Base-by-base conservation (phyloP, 192 early-diverging fungal genomes). In the Coemansia umbellata region DNA sequence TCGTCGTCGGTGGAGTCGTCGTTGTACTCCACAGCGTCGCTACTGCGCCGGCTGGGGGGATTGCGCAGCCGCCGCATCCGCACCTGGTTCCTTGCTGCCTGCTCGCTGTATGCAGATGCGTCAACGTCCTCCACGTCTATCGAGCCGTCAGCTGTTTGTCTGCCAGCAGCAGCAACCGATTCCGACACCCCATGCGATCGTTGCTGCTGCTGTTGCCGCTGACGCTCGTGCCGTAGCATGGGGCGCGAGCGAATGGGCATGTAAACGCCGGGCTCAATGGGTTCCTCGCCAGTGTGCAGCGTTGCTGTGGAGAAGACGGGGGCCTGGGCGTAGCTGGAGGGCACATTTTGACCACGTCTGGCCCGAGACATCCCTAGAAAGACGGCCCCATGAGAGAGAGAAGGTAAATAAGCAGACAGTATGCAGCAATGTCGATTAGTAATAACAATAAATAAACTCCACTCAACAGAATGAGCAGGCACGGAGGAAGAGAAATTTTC, bases 101-200 rank as follows among this genome's bases (percentile, higher is more conserved):
- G 21, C 35, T 40, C 30, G 23, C 31, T 31, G 55, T 58, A 58
- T 7, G 33, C 22, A 4, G 44, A 26, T 19, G 56, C 66, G 10
- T 67, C 71, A 13, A 74, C 71, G 2, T 59, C 64, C 21, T 67
- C 71, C 3, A 74, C 71, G 28, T 66, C 64, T 10, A 74, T 63
- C 14, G 71, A 9, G 30, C 71, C 71, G 22, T 74, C 71, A 1
- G 62, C 47, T 3, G 53, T 58, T 28, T 56, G 54, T n/a, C 66
- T 23, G 0, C 59, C 66, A 8, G 52, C 50, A 0, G 40, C n/a
- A 3, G 33, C 49, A 3, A 50, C 49, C 24, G 47, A 39, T 7
- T 26, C 43, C 2, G 43, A 45, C 15, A 26, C 21, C 9, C 23
- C 24, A 22, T 8, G 27, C 35, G 15, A 47, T 33, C 18, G 37